Percentiles rank a stretch among this genome's conserved stretches.
Conservation (phyloP, 768 basidiomycete species). For the Xerocomellus intermedius region DNA sequence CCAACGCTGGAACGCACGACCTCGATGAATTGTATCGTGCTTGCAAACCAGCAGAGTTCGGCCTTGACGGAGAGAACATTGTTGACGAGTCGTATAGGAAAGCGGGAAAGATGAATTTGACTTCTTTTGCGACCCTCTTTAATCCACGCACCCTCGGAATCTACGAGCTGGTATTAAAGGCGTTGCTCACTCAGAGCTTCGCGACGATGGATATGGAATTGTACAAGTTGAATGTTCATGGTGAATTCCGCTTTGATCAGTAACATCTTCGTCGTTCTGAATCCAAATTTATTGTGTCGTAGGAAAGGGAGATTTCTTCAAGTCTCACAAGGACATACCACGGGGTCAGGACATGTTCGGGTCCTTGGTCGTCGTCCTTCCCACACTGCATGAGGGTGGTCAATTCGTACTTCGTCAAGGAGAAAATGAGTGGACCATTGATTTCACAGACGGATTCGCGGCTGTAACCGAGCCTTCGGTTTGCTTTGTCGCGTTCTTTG, state of each 20-base stretch:
- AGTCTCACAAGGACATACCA: conserved; percentile 33
- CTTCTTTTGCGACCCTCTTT: conserved; percentile 29
- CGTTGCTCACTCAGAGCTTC: background rate
- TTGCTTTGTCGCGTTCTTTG: conserved; percentile 41
- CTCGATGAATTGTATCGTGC: background rate
- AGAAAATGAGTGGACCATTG: background rate
- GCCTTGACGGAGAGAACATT: background rate
- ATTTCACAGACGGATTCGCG: background rate
- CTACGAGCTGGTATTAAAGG: background rate
- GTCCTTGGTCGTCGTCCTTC: conserved; percentile 49
- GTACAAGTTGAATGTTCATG: conserved; percentile 49
- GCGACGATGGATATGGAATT: conserved; percentile 27
- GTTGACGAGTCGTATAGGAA: conserved; percentile 32
- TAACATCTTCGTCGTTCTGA: too few relatives aligned
- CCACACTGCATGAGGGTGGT: conserved; percentile 27
- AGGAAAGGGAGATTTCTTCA: conserved; percentile 8
- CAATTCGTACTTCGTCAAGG: conserved; percentile 7
- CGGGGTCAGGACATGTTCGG: conserved; percentile 42
- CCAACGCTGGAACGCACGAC: background rate
- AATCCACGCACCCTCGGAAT: conserved; percentile 1
- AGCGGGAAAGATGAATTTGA: conserved; percentile 44
- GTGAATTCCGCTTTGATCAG: conserved; percentile 18
- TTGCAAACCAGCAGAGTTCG: conserved; percentile 9
- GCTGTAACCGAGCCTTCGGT: conserved; percentile 1
- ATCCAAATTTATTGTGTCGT: too few relatives aligned